Evolutionary conservation across 805 yeast genomes (phyloP).

Genomic region (Cyberlindnera suaveolens): DNA sequence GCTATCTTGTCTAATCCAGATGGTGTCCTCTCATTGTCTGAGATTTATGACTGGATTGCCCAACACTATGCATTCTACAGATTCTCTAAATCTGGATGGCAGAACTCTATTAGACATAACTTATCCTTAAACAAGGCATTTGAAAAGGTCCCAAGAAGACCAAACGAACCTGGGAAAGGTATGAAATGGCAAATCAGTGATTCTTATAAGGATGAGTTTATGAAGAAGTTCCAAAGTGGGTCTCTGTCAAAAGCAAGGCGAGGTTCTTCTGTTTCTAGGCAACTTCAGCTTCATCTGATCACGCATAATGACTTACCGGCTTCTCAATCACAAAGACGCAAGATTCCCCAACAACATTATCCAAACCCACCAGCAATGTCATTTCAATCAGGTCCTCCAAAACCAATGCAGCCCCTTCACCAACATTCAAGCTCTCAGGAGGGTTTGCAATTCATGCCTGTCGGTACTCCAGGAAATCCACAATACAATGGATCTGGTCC

Average conservation of each 20-base stretch:
- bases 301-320: conserved; percentile 35
- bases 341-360: conserved; percentile 23
- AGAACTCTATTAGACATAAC: conserved; percentile 94
- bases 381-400: conserved; percentile 27
- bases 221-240: conserved; percentile 74
- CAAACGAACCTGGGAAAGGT: conserved; percentile 97
- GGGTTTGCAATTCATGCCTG: conserved; percentile 14
- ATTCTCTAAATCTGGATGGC: conserved; percentile 95
- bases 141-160: conserved; percentile 92
- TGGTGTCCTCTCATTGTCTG: conserved; percentile 83
- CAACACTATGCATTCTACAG: conserved; percentile 87
- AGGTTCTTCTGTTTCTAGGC: conserved; percentile 77
- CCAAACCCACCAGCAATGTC: conserved; percentile 27
- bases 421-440: conserved; percentile 9
- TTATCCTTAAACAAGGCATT: conserved; percentile 92
- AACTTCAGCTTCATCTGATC: conserved; percentile 66
- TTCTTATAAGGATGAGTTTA: conserved; percentile 74
- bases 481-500: conserved; percentile 3
- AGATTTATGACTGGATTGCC: conserved; percentile 88
- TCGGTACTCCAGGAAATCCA: conserved; percentile 7
- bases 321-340: conserved; percentile 25
- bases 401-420: conserved; percentile 8
- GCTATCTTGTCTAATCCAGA: conserved; percentile 86
- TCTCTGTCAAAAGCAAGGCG: conserved; percentile 66
- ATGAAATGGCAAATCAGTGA: conserved; percentile 98